Conservation (phyloP, 2,329 filamentous ascomycete genomes). For the Domatiomyces catenatus region DNA sequence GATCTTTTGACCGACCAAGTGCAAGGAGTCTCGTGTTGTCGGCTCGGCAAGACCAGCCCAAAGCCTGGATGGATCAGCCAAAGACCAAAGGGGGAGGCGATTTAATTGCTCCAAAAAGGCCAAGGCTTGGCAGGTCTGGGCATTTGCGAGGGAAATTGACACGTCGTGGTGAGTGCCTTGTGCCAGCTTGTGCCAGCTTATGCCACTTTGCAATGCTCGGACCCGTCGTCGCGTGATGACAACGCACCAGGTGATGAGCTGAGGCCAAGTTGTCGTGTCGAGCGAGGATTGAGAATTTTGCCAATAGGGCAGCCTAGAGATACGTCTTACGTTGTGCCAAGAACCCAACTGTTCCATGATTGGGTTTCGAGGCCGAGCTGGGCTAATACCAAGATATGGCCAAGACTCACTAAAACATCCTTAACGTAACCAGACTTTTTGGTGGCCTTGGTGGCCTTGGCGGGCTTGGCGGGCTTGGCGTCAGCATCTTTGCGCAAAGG, state of each 20-base stretch:
- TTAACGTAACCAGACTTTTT: background rate
- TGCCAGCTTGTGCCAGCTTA: too few relatives aligned
- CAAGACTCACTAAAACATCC: background rate
- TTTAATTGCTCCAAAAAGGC: background rate
- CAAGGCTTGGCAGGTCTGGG: background rate
- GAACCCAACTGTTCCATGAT: background rate
- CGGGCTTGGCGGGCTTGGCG: background rate
- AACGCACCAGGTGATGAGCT: background rate
- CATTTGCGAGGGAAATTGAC: background rate
- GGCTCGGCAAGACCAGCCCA: background rate
- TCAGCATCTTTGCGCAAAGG: background rate
- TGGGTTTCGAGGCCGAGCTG: background rate
- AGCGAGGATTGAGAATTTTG: background rate
- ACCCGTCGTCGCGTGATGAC: background rate
- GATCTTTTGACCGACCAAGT: background rate
- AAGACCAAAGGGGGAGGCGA: background rate
- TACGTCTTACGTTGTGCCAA: background rate
- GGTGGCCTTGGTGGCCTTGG: too few relatives aligned
- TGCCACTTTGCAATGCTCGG: background rate
- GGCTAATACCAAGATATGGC: background rate
- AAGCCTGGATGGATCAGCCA: too few relatives aligned
- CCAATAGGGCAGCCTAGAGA: background rate
- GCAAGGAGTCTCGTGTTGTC: background rate
- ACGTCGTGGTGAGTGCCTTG: background rate
- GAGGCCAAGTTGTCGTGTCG: background rate